Evolutionary conservation across 2,329 filamentous ascomycete genomes (phyloP), one percentile per base, ranked within the genome.

Genomic region (Camillea tinctor): DNA sequence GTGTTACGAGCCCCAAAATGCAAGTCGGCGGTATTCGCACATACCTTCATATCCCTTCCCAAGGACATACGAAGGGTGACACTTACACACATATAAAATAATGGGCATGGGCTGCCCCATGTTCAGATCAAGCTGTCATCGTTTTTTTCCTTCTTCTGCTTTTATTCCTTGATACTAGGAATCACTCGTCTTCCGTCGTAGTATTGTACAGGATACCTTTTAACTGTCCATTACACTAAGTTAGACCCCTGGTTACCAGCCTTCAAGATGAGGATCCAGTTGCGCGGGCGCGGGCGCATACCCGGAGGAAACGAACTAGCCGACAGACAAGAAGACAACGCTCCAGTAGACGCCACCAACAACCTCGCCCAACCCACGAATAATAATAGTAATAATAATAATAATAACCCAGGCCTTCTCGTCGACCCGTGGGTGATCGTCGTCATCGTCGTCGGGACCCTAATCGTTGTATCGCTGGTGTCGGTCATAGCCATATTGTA

Each of bases 401-500:
- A 53, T 17, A 17, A 58, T 3, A 30, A 44, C n/a, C 19, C 52
- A 40, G 44, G 26, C 21, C 17, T 20, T 26, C 22, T 24, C 13
- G 60, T 60, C 54, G 58, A 63, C 54, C 66, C 67, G 36, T 72
- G 70, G 71, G 49, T 70, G 9, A 63, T 72, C 50, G 62, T 65
- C 9, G 61, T 67, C 40, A 69, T 73, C 36, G 63, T 68, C 36
- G 49, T 69, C 50, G 69, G 64, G 6, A 51, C 58, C 11, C 59
- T 72, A 30, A 60, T 68, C 30, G 40, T 68, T 36, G 30, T 52
- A 9, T 64, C 63, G 7, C 55, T 69, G 13, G 52, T 65, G 50
- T 61, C 65, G 36, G 60, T 69, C 55, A 48, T 70, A 13, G 54
- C 60, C 20, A n/a, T 64, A 26, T 59, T 65, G 57, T 60, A 64